Base-by-base conservation (phyloP, 371 early-diverging fungal genomes). In the Entomophthora muscae region DNA sequence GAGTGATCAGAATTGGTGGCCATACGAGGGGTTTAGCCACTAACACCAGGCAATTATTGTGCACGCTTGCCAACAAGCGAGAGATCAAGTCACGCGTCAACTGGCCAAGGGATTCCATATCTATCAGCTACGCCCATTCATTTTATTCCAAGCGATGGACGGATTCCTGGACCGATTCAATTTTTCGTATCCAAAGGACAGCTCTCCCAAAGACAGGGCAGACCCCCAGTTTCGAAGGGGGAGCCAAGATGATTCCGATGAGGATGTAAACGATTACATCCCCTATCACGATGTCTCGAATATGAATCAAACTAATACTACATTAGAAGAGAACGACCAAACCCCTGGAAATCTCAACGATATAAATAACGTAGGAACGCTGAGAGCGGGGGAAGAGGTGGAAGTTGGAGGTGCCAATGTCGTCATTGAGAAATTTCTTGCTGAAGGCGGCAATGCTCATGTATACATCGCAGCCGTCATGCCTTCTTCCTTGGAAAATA, bases 401-500 rank as follows among this genome's bases (percentile, higher is more conserved):
- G 42, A 42, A 17, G 42, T 42, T 5, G 42, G 42, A 10, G 42
- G 42, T 5, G 42, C 42, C 5, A 42, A 42, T 17, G 42, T 42
- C 10, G 5, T 5, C 17, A 42, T 42, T 42, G 42, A 42, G 7
- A 61, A 23, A 17, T 61, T 61, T 61, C 33, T 62, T 21, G 53
- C 62, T 2, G 62, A 64, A 26, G 64, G 64, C 23, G 32, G 56
- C 23, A 21, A 30, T 29, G 64, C 64, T 32, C 56, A 56, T 17
- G 29, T 64, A 21, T 64, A 64, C 29, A 17, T 64, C 21, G 64
- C 32, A 1, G 57, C 26, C 5, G 32, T 63, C 1, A 1, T 17
- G 26, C n/a, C 22, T 22, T 22, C 52, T 53, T n/a, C 12, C 7
- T 23, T 12, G 1, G 27, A 30, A 28, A 26, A 2, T 3, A 26